A percentile compares a stretch with the other conserved stretches of the same genome.
Conservation (phyloP, 768 basidiomycete species). For the Agrocybe pediades region DNA sequence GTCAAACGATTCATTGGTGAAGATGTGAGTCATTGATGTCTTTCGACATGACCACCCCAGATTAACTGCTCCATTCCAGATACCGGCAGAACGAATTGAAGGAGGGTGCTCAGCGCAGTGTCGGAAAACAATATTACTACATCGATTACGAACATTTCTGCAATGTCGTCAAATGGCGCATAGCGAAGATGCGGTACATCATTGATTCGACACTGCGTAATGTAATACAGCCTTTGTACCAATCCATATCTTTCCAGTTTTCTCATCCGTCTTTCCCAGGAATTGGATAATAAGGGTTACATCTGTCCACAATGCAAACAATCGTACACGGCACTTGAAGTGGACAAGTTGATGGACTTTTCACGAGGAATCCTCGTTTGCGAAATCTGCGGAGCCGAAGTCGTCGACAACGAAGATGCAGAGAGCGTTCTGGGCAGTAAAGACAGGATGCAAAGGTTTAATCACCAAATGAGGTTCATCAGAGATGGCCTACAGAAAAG, state of each 20-base stretch:
- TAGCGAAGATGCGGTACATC: constrained; percentile 87
- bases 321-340: constrained; percentile 84
- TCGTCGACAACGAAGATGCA: constrained; percentile 90
- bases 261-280: constrained; percentile 47
- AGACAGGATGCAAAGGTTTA: constrained; percentile 96
- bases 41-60: neutral
- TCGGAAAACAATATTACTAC: constrained; percentile 92
- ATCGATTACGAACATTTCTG: constrained; percentile 95
- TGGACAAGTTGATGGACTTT: constrained; percentile 81
- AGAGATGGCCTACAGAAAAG: constrained; percentile 87
- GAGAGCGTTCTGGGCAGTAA: constrained; percentile 84
- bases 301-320: constrained; percentile 88
- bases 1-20: constrained; percentile 75
- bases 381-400: constrained; percentile 84
- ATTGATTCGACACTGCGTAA: constrained; percentile 91
- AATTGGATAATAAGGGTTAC: constrained; percentile 97
- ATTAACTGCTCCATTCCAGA: constrained; percentile 36
- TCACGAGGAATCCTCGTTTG: constrained; percentile 69
- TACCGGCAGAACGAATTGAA: constrained; percentile 92
- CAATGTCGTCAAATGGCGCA: constrained; percentile 97
- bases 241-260: neutral
- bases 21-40: constrained; percentile 56
- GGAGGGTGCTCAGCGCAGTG: constrained; percentile 85
- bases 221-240: constrained; percentile 43
- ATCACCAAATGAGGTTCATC: constrained; percentile 86